Evolutionary conservation across 805 yeast genomes (phyloP), one percentile per base, ranked within the genome.

Genomic region (Cyberlindnera veronae): DNA sequence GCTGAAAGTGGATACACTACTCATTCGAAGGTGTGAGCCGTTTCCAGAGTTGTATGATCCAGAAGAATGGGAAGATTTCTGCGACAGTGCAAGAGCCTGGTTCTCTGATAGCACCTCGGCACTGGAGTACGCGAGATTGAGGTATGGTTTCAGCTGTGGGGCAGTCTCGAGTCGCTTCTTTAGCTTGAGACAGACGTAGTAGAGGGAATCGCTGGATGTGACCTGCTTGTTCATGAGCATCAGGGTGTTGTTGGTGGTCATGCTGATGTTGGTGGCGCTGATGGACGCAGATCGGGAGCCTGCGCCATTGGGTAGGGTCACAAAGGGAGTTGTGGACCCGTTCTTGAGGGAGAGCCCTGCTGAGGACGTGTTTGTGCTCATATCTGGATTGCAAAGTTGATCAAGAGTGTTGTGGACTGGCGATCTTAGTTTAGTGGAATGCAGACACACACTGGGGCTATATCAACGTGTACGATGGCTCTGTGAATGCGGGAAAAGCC

Each of bases 61-160:
- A 5, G 46, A 37, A 14, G 35, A 32, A 7, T 32, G 44, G n/a
- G 44, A 33, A 3, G 47, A 37, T 37, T 62, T 65, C 45, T 68
- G 73, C 4, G 73, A 66, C n/a, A 68, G 42, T 5, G 64, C 44
- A 29, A 67, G 62, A 1, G 89, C 85, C 62, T 84, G 93, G 51
- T 81, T 82, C 55, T 84, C 91, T 33, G 85, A 76, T 35, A 78
- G 65, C 24, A 73, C 76, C 55, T 84, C 90, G 6, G 89, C 84
- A 12, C 79, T 69, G 11, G 74, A 67, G 57, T 73, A 74, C 3
- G 91, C 90, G 27, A 77, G 64, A 39, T 74, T 72, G 43, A 85
- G 57, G 58, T 78, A 84, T 29, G 89, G 83, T 27, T 72, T 74
- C 72, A 88, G 71, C 15, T 82, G 89, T 0, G 84, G 78, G 17